Evolutionary conservation across 1,284 basidiomycete genomes (phyloP).

Genomic region (Cutaneotrichosporon dermatis): DNA sequence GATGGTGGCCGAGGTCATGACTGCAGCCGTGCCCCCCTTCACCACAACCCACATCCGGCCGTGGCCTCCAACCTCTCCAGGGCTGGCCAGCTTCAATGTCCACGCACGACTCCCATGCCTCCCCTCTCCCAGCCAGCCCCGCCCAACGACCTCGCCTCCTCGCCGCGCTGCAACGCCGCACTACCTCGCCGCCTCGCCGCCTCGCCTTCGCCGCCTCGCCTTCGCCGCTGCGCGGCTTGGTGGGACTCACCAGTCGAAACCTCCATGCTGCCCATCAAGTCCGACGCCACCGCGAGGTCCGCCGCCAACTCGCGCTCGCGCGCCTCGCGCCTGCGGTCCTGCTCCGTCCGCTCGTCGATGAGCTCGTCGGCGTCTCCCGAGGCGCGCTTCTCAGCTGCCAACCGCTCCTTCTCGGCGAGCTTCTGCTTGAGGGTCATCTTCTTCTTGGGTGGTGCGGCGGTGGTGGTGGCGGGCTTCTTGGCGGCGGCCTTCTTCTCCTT

Average conservation of each 20-base stretch:
- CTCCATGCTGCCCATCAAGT: slow-evolving; percentile 67
- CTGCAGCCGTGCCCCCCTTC: no score
- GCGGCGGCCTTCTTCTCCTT: slow-evolving; percentile 50
- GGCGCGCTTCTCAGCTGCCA: slow-evolving; percentile 53
- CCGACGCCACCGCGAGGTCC: slow-evolving; percentile 76
- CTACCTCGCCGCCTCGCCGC: no score
- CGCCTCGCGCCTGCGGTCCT: slow-evolving; percentile 67
- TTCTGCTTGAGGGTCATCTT: slow-evolving; percentile 85
- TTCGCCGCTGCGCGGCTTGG: no score
- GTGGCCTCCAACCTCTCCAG: no score
- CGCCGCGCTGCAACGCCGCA: no score
- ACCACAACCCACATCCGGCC: no score
- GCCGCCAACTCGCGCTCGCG: slow-evolving; percentile 74
- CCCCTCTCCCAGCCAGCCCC: no score
- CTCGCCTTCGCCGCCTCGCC: no score
- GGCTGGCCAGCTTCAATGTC: no score
- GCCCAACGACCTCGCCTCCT: no score
- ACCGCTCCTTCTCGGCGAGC: slow-evolving; percentile 69
- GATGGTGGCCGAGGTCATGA: no score
- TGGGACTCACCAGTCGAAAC: slow-evolving; percentile 4
- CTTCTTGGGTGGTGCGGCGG: slow-evolving; percentile 69
- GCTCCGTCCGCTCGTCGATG: slow-evolving; percentile 61
- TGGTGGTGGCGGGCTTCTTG: slow-evolving; percentile 31
- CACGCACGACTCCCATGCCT: no score
- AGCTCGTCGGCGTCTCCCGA: slow-evolving; percentile 60